Percentiles rank a stretch among this genome's conserved stretches.
Conservation (phyloP, 1,284 basidiomycete species). For the Sanghuangporus baumii region DNA sequence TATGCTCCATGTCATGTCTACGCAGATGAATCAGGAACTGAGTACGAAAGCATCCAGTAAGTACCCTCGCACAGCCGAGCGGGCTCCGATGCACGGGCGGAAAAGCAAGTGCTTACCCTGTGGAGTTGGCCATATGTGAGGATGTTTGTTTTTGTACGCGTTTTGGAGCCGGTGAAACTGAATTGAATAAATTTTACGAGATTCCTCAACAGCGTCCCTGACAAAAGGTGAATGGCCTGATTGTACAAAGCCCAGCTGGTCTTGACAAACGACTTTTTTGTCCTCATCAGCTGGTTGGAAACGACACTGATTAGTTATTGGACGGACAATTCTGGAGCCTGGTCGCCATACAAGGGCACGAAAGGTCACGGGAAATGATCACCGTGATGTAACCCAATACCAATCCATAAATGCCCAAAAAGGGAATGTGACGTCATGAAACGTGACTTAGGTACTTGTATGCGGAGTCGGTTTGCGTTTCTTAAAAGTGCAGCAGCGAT, state of each 20-base stretch:
- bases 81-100: neutral
- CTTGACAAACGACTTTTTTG: neutral
- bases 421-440: neutral
- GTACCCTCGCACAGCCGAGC: neutral
- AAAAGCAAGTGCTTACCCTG: neutral
- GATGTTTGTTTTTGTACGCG: neutral
- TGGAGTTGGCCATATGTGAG: neutral
- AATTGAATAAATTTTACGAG: neutral
- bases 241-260: neutral
- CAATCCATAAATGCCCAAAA: neutral
- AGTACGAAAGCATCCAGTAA: neutral
- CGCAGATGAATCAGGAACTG: too few relatives aligned
- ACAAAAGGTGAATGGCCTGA: neutral
- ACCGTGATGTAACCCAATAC: neutral
- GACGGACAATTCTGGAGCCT: neutral
- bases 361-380: neutral
- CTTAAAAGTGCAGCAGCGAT: neutral
- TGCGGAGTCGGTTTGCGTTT: conserved; percentile 4
- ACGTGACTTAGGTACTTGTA: neutral
- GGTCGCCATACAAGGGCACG: neutral
- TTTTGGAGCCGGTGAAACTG: neutral
- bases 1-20: too few relatives aligned
- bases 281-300: neutral
- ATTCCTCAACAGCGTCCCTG: neutral
- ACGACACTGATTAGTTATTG: neutral